These are phyloP conservation scores for Trichoderma parareesei DNA, from an alignment of 495 filamentous ascomycete species.

Conservation along the genomic window DNA sequence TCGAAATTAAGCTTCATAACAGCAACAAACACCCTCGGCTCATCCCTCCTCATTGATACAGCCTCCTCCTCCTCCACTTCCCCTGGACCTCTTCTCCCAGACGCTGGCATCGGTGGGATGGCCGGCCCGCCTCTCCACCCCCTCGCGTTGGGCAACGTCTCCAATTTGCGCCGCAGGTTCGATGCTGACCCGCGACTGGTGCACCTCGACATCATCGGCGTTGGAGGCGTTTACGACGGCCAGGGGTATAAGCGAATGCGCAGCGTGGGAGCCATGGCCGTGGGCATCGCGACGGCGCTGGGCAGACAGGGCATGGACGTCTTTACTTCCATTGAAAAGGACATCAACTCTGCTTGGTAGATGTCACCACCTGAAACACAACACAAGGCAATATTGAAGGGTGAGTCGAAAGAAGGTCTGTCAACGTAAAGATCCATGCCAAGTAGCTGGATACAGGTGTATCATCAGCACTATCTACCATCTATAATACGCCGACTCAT, in stretches of 20 bases:
- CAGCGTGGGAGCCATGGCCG: constrained; percentile 51
- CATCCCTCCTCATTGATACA: constrained; percentile 44
- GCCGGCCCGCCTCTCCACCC: constrained; percentile 62
- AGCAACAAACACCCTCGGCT: constrained; percentile 63
- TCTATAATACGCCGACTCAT: neutral
- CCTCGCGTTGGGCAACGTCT: constrained; percentile 65
- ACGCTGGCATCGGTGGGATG: constrained; percentile 54
- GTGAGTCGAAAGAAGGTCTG: too few species aligned
- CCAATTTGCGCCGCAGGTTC: constrained; percentile 47
- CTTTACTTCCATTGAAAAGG: constrained; percentile 46
- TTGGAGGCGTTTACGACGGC: constrained; percentile 56
- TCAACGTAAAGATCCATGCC: neutral
- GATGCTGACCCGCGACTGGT: constrained; percentile 33
- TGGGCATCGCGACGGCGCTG: constrained; percentile 57
- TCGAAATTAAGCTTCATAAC: constrained; percentile 52
- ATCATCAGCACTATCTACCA: neutral
- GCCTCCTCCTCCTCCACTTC: constrained; percentile 5
- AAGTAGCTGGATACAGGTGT: neutral
- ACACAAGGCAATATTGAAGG: too few species aligned
- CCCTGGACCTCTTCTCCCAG: constrained; percentile 25
- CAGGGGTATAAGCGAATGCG: constrained; percentile 54
- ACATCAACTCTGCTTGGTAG: constrained; percentile 5
- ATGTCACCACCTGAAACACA: neutral
- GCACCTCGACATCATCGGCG: constrained; percentile 51
- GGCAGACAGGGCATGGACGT: constrained; percentile 50